Evolutionary conservation across 805 yeast species (phyloP).

Genomic region (Sugiyamaella americana): DNA sequence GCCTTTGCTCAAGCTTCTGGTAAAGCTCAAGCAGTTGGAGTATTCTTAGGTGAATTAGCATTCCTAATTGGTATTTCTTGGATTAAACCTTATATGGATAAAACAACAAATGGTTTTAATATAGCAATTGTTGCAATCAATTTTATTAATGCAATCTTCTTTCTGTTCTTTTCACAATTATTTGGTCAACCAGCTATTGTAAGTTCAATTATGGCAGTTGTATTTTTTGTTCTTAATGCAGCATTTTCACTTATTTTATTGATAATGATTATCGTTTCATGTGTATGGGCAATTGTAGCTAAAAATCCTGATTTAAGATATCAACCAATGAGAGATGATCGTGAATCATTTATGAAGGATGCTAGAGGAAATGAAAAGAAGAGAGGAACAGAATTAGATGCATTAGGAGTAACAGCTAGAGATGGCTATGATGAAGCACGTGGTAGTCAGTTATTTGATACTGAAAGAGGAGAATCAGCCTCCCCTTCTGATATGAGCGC

Average conservation of each 20-base stretch:
- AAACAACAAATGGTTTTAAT: constrained; percentile 88
- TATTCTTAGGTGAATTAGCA: constrained; percentile 68
- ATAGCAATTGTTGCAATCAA: constrained; percentile 76
- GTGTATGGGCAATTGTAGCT: constrained; percentile 73
- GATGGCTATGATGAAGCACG: constrained; percentile 28
- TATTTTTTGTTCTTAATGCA: constrained; percentile 85
- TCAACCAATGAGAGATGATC: constrained; percentile 94
- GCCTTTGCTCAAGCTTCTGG: constrained; percentile 82
- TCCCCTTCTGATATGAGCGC: background rate
- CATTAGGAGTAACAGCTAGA: constrained; percentile 52
- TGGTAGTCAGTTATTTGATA: background rate
- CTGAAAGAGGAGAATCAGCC: background rate
- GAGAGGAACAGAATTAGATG: constrained; percentile 52
- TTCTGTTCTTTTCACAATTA: constrained; percentile 78
- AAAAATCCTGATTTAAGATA: constrained; percentile 94
- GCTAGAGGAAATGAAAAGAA: constrained; percentile 19
- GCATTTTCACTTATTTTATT: constrained; percentile 75
- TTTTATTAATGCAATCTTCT: constrained; percentile 77
- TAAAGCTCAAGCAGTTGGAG: constrained; percentile 69
- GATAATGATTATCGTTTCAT: constrained; percentile 80
- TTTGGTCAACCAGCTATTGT: constrained; percentile 82
- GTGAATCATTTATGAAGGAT: constrained; percentile 75
- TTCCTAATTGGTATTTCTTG: constrained; percentile 62
- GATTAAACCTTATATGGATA: constrained; percentile 88
- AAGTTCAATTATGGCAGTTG: constrained; percentile 87